A percentile compares a stretch with the other conserved stretches of the same genome.
Evolutionary conservation across 495 filamentous ascomycete genomes (phyloP).

Genomic region (Neurospora pannonica): DNA sequence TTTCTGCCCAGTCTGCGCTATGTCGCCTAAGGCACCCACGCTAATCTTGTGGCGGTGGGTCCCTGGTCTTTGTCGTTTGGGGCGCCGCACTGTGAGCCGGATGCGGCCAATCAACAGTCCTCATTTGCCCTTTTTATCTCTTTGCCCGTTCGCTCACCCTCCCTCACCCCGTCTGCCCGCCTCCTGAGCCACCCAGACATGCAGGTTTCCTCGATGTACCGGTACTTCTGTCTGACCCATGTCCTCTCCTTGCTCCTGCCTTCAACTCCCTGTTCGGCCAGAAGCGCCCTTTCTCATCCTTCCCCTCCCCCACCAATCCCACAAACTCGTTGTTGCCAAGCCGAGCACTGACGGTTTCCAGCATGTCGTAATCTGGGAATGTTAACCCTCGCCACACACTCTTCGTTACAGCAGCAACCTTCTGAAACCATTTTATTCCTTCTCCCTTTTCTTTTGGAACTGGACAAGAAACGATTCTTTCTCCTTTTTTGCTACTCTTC

Average conservation of each 20-base stretch:
- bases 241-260: not conserved
- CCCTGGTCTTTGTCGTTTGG: conserved; percentile 20
- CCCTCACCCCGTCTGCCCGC: conserved; percentile 2
- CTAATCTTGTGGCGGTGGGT: conserved; percentile 22
- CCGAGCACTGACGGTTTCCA: not conserved
- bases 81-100: conserved; percentile 6
- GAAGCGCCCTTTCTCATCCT: not conserved
- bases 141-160: conserved; percentile 8
- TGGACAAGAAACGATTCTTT: not conserved
- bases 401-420: not conserved
- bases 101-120: conserved; percentile 17
- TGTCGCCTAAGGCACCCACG: conserved; percentile 25
- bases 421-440: not conserved
- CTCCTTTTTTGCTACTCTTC: not conserved
- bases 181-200: conserved; percentile 14
- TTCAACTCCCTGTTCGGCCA: not conserved
- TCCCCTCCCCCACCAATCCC: not conserved
- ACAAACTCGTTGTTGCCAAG: not conserved
- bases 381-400: not conserved
- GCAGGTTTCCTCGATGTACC: conserved; percentile 16
- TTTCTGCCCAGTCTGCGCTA: conserved; percentile 17
- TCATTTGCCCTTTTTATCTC: conserved; percentile 18
- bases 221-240: conserved; percentile 15
- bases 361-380: not conserved
- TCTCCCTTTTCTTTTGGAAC: not conserved